These are phyloP conservation scores for Ramichloridium luteum DNA, from an alignment of 2,329 filamentous ascomycete species.

Conservation along the genomic window DNA sequence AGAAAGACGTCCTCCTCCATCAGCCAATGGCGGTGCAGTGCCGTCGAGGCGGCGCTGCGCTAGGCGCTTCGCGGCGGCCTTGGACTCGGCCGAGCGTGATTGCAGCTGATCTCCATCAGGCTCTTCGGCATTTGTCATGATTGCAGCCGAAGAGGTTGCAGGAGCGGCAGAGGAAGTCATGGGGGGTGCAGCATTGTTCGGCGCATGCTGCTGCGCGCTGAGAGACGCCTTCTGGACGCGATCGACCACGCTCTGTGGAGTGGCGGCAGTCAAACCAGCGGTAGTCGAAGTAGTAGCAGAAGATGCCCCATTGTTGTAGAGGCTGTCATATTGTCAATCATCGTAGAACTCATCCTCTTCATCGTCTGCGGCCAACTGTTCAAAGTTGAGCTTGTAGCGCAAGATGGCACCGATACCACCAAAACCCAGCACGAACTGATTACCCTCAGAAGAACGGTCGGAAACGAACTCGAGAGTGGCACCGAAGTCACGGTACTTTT, in stretches of 20 bases:
- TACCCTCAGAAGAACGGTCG: conserved; percentile 92
- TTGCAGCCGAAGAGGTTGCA: too few species aligned
- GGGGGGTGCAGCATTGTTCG: background rate
- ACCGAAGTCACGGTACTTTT: conserved; percentile 97
- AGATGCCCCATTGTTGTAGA: conserved; percentile 61
- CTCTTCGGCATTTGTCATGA: too few species aligned
- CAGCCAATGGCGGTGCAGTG: conserved; percentile 6
- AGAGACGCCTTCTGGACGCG: conserved; percentile 15
- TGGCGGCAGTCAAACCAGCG: conserved; percentile 44
- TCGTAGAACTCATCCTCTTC: conserved; percentile 70
- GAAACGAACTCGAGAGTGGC: conserved; percentile 94
- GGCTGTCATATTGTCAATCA: conserved; percentile 73
- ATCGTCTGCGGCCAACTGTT: conserved; percentile 84
- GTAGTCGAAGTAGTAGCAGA: conserved; percentile 43
- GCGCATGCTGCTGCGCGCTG: conserved; percentile 13
- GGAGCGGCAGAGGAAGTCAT: background rate
- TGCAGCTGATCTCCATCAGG: too few species aligned
- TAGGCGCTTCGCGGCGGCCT: background rate
- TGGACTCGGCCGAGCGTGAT: too few species aligned
- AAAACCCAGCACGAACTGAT: conserved; percentile 99
- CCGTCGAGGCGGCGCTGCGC: background rate
- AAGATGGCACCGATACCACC: conserved; percentile 95
- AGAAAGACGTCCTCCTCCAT: conserved; percentile 2
- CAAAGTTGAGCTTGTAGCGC: conserved; percentile 99
- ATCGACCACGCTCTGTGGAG: too few species aligned